Conservation (phyloP, 768 basidiomycete species). For the Russula dissimulans region DNA sequence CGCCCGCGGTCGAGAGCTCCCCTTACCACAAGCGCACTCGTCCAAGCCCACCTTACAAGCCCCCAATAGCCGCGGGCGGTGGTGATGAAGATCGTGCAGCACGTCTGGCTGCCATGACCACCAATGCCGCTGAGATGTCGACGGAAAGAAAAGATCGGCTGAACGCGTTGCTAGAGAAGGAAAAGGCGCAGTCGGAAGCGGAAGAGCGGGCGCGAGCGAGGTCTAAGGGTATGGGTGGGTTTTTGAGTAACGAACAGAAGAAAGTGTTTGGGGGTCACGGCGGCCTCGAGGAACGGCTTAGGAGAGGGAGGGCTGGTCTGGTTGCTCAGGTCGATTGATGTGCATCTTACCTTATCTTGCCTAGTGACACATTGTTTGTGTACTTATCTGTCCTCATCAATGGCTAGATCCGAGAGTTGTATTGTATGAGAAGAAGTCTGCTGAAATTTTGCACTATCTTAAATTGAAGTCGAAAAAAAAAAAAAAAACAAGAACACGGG, state of each 20-base stretch:
- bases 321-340: constrained; percentile 53
- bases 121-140: constrained; percentile 58
- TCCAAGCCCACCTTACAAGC: constrained; percentile 30
- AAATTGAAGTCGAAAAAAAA: background rate
- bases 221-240: constrained; percentile 70
- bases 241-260: constrained; percentile 78
- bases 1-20: constrained; percentile 26
- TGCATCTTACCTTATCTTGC: constrained; percentile 1
- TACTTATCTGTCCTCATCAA: background rate
- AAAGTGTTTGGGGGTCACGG: constrained; percentile 72
- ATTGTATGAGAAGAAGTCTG: constrained; percentile 7
- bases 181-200: constrained; percentile 66
- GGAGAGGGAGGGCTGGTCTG: constrained; percentile 60
- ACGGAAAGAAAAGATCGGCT: constrained; percentile 66
- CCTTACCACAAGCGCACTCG: constrained; percentile 41
- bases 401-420: constrained; percentile 6
- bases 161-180: constrained; percentile 56
- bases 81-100: constrained; percentile 59
- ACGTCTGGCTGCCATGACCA: constrained; percentile 84
- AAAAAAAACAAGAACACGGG: background rate
- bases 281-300: constrained; percentile 71
- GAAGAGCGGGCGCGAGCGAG: constrained; percentile 61
- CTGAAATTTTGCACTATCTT: constrained; percentile 1
- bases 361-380: background rate
- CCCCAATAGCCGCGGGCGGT: constrained; percentile 17